Percentiles rank a stretch among this genome's conserved stretches.
These are phyloP conservation scores for Parasarocladium wereldwijsianum DNA, from an alignment of 2,329 filamentous ascomycete genomes.

Conservation along the genomic window DNA sequence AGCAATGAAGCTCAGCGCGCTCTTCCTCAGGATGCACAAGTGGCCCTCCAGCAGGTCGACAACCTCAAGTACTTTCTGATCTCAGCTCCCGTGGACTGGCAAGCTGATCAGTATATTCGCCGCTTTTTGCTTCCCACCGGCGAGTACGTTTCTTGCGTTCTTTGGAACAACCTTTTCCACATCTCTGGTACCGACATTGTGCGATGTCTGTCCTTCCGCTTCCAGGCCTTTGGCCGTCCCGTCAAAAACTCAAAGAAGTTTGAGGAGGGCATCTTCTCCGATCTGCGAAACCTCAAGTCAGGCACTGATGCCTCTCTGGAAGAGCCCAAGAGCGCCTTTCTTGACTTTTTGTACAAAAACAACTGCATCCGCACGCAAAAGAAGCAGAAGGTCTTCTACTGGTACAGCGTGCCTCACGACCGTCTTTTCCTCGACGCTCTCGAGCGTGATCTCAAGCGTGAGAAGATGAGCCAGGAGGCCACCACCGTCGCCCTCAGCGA, in stretches of 20 bases:
- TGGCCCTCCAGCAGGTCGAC: conserved; percentile 95
- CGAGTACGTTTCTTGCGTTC: conserved; percentile 95
- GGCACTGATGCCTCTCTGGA: conserved; percentile 96
- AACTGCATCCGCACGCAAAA: conserved; percentile 99
- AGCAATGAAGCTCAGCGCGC: conserved; percentile 95
- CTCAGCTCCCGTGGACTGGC: conserved; percentile 96
- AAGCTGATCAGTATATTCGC: conserved; percentile 88
- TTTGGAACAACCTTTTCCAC: conserved; percentile 99
- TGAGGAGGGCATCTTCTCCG: conserved; percentile 98
- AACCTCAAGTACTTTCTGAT: conserved; percentile 99
- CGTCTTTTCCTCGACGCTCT: conserved; percentile 92
- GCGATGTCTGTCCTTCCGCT: conserved; percentile 91
- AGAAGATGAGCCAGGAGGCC: conserved; percentile 98
- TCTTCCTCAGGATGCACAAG: conserved; percentile 88
- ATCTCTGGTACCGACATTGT: conserved; percentile 98
- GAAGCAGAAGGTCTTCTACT: conserved; percentile 99
- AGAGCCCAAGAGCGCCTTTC: conserved; percentile 95
- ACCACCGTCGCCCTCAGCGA: conserved; percentile 95
- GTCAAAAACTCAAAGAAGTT: conserved; percentile 99
- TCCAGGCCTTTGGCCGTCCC: conserved; percentile 94
- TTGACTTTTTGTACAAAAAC: conserved; percentile 99
- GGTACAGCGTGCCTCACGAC: conserved; percentile 98
- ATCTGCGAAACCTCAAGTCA: conserved; percentile 93
- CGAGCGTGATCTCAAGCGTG: conserved; percentile 92
- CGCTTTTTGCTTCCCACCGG: conserved; percentile 90